Percentiles rank a stretch among this genome's conserved stretches.
Conservation (phyloP, 2,329 filamentous ascomycete genomes). For the Colletotrichum cuscutae region DNA sequence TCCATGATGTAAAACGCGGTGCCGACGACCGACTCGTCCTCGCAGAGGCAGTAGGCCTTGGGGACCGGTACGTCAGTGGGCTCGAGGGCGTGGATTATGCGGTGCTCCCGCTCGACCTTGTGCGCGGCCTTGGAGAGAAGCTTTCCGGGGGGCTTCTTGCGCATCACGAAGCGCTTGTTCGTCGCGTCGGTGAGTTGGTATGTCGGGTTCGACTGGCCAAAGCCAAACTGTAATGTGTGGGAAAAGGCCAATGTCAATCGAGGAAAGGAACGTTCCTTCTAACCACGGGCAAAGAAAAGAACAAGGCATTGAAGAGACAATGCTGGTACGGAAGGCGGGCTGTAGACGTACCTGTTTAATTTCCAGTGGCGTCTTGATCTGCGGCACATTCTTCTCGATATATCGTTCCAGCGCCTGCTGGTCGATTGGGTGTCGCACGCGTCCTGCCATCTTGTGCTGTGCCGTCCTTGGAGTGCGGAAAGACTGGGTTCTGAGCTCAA, state of each 20-base stretch:
- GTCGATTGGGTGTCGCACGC: slow-evolving; percentile 91
- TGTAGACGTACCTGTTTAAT: slow-evolving; percentile 83
- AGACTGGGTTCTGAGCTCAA: not conserved
- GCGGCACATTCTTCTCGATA: slow-evolving; percentile 80
- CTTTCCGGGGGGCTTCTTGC: slow-evolving; percentile 97
- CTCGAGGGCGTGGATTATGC: slow-evolving; percentile 85
- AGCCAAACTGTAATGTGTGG: slow-evolving; percentile 77
- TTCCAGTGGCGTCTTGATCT: slow-evolving; percentile 84
- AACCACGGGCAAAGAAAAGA: not conserved
- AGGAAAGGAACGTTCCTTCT: not conserved
- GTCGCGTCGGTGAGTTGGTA: slow-evolving; percentile 85
- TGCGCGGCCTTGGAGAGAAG: slow-evolving; percentile 94
- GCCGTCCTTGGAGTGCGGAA: not conserved
- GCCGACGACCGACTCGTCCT: slow-evolving; percentile 82
- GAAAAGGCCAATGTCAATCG: not conserved
- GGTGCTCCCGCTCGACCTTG: slow-evolving; percentile 95
- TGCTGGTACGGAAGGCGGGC: not conserved
- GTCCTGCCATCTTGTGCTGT: slow-evolving; percentile 75
- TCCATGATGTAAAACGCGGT: slow-evolving; percentile 98
- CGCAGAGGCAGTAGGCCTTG: slow-evolving; percentile 84
- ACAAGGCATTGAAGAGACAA: slow-evolving; percentile 4
- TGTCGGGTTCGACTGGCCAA: slow-evolving; percentile 96
- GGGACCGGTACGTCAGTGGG: slow-evolving; percentile 87
- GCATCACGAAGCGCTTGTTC: slow-evolving; percentile 82
- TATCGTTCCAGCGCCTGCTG: slow-evolving; percentile 82